Base-by-base conservation (phyloP, 352 stramenopile species). In the Globisporangium paroecandrum region DNA sequence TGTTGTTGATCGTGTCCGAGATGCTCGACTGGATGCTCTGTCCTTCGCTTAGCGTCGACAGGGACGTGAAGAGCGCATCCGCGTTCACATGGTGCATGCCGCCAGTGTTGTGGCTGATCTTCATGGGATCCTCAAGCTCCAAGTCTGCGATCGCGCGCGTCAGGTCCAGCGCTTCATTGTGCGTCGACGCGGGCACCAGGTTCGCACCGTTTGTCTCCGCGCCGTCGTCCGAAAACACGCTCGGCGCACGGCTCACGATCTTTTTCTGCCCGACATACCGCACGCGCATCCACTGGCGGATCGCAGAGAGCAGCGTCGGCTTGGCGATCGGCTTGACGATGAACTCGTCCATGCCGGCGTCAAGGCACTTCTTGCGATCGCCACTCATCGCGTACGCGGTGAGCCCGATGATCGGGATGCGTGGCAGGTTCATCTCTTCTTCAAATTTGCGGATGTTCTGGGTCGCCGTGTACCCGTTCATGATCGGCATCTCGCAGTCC, bases 401-500 rank as follows among this genome's bases (percentile, higher is more conserved):
- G n/a, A 95, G 76, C 15, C 85, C 87, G 18, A 95, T 77, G 62
- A 95, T 92, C 34, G 87, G 87, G 29, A 95, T 92, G 27, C 85
- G 83, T 1, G 78, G 69, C 20, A 95, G 71, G 34, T 84, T 83
- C 58, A 87, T 78, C 32, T 91, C 76, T 6, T 76, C 68, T 63
- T 95, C 87, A 59, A 91, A 93, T 38, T 74, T 60, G 10, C 87
- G 85, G 61, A 95, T 95, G 49, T 74, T 90, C 9, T 71, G 74
- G 0, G 87, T 94, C 4, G 87, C 77, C 0, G 82, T 82, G 74
- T 95, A 95, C 0, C 87, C 87, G 54, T 94, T 85, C 85, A 95
- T 93, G 67, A 95, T 90, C 7, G 87, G 87, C 87, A 95, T 95
- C 60, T 95, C 85, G 41, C 87, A 95, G 60, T 95, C 87, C 87